These are phyloP conservation scores for Phialophora macrospora DNA, from an alignment of 2,329 filamentous ascomycete genomes.

Conservation along the genomic window DNA sequence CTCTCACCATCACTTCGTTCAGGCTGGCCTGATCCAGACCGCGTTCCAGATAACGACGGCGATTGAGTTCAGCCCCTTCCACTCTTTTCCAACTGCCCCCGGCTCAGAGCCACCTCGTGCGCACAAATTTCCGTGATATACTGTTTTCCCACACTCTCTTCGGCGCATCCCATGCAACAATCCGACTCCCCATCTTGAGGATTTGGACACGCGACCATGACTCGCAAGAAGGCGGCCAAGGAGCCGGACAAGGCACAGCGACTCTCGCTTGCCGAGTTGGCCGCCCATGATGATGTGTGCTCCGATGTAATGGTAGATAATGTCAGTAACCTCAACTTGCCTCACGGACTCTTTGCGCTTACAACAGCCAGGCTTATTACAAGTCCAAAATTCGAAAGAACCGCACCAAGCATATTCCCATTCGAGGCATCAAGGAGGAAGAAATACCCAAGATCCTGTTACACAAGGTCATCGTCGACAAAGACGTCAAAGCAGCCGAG, in stretches of 20 bases:
- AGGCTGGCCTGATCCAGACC: conserved; percentile 35
- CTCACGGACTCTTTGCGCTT: conserved; percentile 22
- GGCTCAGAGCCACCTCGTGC: neutral
- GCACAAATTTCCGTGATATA: neutral
- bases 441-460: conserved; percentile 65
- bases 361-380: conserved; percentile 74
- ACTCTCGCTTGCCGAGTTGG: conserved; percentile 83
- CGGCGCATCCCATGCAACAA: neutral
- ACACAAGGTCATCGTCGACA: conserved; percentile 72
- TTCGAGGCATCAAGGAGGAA: conserved; percentile 74
- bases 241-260: conserved; percentile 58
- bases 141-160: neutral
- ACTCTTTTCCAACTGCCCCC: conserved; percentile 23
- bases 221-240: conserved; percentile 27
- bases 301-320: conserved; percentile 95
- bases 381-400: conserved; percentile 98
- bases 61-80: conserved; percentile 29
- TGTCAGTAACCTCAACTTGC: conserved; percentile 61
- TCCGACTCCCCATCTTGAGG: neutral
- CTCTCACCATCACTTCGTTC: conserved; percentile 20
- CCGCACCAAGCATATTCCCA: conserved; percentile 80
- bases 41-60: conserved; percentile 21
- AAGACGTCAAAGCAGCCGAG: conserved; percentile 73
- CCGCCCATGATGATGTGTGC: conserved; percentile 91
- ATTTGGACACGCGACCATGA: conserved; percentile 33